These are phyloP conservation scores for Colletotrichum shisoi DNA, from an alignment of 2,329 filamentous ascomycete genomes.

Conservation along the genomic window DNA sequence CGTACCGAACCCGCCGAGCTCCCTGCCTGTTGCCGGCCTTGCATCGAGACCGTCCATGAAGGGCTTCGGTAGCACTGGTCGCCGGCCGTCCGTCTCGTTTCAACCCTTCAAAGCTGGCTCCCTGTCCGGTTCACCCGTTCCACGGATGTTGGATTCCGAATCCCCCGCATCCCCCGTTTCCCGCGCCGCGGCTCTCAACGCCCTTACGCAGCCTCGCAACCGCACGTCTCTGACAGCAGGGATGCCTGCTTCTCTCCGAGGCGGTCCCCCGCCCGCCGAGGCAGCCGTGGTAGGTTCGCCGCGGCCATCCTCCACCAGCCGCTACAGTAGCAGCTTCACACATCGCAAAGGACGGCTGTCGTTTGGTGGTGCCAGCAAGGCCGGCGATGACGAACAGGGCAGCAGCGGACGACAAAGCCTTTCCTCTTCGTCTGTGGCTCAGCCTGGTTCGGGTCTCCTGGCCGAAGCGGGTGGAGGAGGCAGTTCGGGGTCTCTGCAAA, in stretches of 20 bases:
- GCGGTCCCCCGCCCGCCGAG: conserved; percentile 68
- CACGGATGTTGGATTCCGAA: conserved; percentile 59
- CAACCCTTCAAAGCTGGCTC: conserved; percentile 97
- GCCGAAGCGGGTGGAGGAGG: conserved; percentile 73
- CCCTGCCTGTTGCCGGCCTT: conserved; percentile 58
- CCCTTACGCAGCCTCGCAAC: conserved; percentile 68
- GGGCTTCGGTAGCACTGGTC: conserved; percentile 62
- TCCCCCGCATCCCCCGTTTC: conserved; percentile 63
- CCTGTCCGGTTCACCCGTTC: conserved; percentile 84
- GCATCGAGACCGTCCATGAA: conserved; percentile 51
- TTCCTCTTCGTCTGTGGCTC: conserved; percentile 73
- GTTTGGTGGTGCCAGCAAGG: conserved; percentile 74
- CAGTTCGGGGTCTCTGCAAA: conserved; percentile 71
- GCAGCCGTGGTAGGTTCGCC: conserved; percentile 78
- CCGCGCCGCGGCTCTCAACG: conserved; percentile 58
- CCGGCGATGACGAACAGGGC: conserved; percentile 73
- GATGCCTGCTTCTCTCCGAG: conserved; percentile 76
- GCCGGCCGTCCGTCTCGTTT: conserved; percentile 86
- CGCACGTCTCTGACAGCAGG: conserved; percentile 77
- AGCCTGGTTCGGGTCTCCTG: conserved; percentile 81
- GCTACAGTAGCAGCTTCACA: conserved; percentile 94
- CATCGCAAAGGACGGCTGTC: conserved; percentile 82
- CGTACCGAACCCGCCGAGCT: conserved; percentile 59
- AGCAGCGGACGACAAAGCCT: conserved; percentile 84
- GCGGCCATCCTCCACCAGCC: conserved; percentile 76